Base-by-base conservation (phyloP, 148 eudicot genomes). In the Chenopodium berlandieri region DNA sequence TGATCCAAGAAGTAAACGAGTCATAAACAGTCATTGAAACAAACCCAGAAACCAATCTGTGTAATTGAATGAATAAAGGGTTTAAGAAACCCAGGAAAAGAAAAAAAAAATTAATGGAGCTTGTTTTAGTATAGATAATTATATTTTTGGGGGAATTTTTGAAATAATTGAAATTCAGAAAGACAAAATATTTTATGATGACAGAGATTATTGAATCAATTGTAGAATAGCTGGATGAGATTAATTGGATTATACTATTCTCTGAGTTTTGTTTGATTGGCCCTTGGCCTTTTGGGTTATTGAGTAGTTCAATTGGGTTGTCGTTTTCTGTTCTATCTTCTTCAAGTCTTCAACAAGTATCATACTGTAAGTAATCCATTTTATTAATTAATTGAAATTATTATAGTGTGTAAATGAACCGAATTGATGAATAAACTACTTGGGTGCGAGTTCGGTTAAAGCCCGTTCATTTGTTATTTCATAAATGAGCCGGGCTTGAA, bases 1-100 rank as follows among this genome's bases (percentile, higher is more conserved):
- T 88, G 91, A 93, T 84, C 98, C 98, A 93, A 84, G 85, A 79
- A 85, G 90, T 78, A 78, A 95, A 90, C 14, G 94, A 90, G 83
- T 84, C 82, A 87, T 84, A 87, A n/a, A 87, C 79, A 69, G 93
- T 90, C 93, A 88, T 94, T 75, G 83, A 58, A 7, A 40, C 37
- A 50, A 58, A 25, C 52, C 78, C 31, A 74, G 67, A 83, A 75
- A 60, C 25, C 56, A 58, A 56, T 67, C 65, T 50, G 22, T 52
- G 20, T 23, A 70, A 52, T 31, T 14, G 12, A 9, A 47, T 75
- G 64, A 37, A 47, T 75, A 50, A 37, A 68, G 79, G 78, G 78
- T 46, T 82, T 77, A 62, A 31, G 66, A 78, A 73, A 40, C 44
- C 44, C 44, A 40, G 25, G 31, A 19, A 56, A 78, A 19, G 22